Conservation (phyloP, 306 rosid genomes). For the Medicago arabica region DNA sequence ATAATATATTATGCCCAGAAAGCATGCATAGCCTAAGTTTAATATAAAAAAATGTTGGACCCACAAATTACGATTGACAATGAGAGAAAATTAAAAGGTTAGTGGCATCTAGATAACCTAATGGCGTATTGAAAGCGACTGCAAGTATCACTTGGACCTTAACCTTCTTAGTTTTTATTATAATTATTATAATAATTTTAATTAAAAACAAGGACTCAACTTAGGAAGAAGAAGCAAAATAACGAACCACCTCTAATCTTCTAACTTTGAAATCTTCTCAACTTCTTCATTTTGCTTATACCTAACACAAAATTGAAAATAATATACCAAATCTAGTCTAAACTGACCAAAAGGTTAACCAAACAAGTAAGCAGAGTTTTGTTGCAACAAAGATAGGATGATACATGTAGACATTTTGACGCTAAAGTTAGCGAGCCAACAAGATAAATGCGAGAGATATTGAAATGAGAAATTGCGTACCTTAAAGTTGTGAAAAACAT, state of each 20-base stretch:
- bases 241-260: slow-evolving; percentile 23
- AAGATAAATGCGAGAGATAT: too few species aligned
- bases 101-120: slow-evolving; percentile 37
- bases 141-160: not conserved
- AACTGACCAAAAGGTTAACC: too few species aligned
- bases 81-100: slow-evolving; percentile 13
- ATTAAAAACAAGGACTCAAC: slow-evolving; percentile 14
- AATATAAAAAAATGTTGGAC: slow-evolving; percentile 21
- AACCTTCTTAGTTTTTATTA: not conserved
- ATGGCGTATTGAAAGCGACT: slow-evolving; percentile 46
- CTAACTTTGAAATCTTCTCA: slow-evolving; percentile 41
- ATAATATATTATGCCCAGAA: not conserved
- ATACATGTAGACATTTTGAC: too few species aligned
- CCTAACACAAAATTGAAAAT: slow-evolving; percentile 25
- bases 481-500: too few species aligned
- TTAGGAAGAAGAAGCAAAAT: slow-evolving; percentile 31
- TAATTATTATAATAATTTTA: not conserved
- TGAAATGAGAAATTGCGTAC: too few species aligned
- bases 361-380: too few species aligned
- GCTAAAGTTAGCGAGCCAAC: too few species aligned
- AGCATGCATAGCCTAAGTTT: not conserved
- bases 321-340: not conserved
- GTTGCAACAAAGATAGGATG: too few species aligned
- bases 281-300: slow-evolving; percentile 30
- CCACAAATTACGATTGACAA: slow-evolving; percentile 26